A percentile compares a stretch with the other conserved stretches of the same genome.
phyloP scores from a whole-genome alignment of 306 rosid genomes.

The Lathyrus sativus region DNA sequence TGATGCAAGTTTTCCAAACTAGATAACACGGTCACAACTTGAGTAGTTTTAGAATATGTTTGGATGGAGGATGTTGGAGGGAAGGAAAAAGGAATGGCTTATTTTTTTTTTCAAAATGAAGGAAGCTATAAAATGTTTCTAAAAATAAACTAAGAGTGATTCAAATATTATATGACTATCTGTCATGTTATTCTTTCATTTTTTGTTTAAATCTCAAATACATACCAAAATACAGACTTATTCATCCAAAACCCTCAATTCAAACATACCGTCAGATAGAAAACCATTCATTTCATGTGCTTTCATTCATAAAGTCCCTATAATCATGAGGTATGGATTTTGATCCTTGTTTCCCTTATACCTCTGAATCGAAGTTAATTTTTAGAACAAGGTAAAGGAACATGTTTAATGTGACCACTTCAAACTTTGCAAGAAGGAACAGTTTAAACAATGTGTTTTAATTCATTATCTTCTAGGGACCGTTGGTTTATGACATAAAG shows the following conservation, averaged over 20 bases:
- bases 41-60: constrained; percentile 6
- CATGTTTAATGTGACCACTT: neutral
- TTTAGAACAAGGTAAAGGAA: constrained; percentile 7
- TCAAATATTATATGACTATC: too few species aligned
- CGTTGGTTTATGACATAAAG: constrained; percentile 13
- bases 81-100: neutral
- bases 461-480: neutral
- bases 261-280: neutral
- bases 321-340: neutral
- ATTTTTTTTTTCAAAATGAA: neutral
- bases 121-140: neutral
- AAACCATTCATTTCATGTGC: neutral
- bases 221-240: neutral
- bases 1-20: constrained; percentile 26
- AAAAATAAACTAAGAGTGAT: too few species aligned
- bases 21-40: constrained; percentile 13
- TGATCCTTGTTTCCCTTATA: neutral
- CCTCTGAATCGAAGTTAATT: too few species aligned
- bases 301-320: neutral
- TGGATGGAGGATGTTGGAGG: neutral
- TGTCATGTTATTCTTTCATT: neutral
- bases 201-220: neutral
- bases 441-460: neutral
- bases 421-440: constrained; percentile 1
- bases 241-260: neutral